Conservation (phyloP, 208 protist genomes). For the Naegleria gruberi region DNA sequence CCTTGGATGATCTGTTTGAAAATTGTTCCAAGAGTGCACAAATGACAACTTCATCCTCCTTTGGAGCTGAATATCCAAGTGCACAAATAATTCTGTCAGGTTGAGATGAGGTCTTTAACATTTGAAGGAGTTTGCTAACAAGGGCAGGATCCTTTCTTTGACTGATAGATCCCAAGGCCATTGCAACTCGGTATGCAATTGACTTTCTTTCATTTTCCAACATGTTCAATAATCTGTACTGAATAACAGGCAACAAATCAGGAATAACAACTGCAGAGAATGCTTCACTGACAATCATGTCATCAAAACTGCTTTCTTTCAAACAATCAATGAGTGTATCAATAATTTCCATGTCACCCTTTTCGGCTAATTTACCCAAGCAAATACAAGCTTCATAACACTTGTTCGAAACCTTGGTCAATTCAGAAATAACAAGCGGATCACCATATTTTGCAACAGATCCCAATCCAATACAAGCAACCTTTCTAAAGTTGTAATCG, state of each 20-base stretch:
- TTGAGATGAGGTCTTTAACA: not conserved
- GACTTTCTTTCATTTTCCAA: not conserved
- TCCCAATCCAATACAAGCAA: not conserved
- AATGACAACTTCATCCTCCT: not conserved
- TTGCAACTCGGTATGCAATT: not conserved
- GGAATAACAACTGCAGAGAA: not conserved
- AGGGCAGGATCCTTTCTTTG: not conserved
- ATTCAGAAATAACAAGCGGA: not conserved
- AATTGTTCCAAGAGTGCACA: not conserved
- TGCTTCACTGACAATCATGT: not conserved
- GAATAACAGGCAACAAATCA: not conserved
- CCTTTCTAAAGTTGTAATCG: not conserved
- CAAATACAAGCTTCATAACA: not conserved
- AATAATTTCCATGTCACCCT: not conserved
- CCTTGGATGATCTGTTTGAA: not conserved
- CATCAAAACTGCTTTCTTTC: not conserved
- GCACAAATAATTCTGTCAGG: not conserved
- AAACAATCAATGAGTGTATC: not conserved
- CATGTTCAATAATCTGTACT: not conserved
- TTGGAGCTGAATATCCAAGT: not conserved
- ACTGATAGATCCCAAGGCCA: not conserved
- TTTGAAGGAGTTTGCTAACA: not conserved
- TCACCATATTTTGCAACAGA: not conserved
- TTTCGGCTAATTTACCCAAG: not conserved
- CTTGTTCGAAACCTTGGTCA: not conserved